Evolutionary conservation across 768 basidiomycete species (phyloP).

Genomic region (Austroboletus eburneus): DNA sequence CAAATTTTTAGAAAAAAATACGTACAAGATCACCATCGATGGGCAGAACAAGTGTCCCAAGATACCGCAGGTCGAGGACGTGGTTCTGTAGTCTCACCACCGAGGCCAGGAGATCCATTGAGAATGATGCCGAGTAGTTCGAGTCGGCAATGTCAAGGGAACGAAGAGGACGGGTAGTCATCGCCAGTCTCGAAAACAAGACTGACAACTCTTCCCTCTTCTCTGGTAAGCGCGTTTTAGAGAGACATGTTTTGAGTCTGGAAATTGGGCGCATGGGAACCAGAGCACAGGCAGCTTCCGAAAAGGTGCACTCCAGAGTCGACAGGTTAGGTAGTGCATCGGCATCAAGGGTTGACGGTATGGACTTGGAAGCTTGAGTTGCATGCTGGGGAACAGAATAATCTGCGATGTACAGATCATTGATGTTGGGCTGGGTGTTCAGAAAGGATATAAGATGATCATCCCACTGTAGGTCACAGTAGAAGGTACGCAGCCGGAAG

Average conservation of each 20-base stretch:
- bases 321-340: slow-evolving; percentile 46
- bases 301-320: slow-evolving; percentile 62
- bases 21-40: slow-evolving; percentile 36
- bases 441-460: slow-evolving; percentile 39
- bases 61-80: slow-evolving; percentile 45
- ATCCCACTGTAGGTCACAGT: slow-evolving; percentile 69
- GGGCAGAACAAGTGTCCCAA: slow-evolving; percentile 64
- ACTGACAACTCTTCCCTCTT: slow-evolving; percentile 50
- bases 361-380: slow-evolving; percentile 10
- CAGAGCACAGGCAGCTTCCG: slow-evolving; percentile 55
- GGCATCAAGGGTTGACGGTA: slow-evolving; percentile 19
- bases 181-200: slow-evolving; percentile 44
- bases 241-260: slow-evolving; percentile 67
- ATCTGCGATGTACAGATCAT: slow-evolving; percentile 34
- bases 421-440: slow-evolving; percentile 22
- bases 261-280: slow-evolving; percentile 57
- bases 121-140: slow-evolving; percentile 50
- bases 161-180: slow-evolving; percentile 41
- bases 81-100: slow-evolving; percentile 36
- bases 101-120: slow-evolving; percentile 46
- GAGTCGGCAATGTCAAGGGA: slow-evolving; percentile 64
- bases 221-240: slow-evolving; percentile 41
- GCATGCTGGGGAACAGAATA: slow-evolving; percentile 21
- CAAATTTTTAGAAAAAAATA: slow-evolving; percentile 11
- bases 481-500: slow-evolving; percentile 57